phyloP scores from a whole-genome alignment of 139 green algal genomes.

The Chlorokybus atmophyticus region DNA sequence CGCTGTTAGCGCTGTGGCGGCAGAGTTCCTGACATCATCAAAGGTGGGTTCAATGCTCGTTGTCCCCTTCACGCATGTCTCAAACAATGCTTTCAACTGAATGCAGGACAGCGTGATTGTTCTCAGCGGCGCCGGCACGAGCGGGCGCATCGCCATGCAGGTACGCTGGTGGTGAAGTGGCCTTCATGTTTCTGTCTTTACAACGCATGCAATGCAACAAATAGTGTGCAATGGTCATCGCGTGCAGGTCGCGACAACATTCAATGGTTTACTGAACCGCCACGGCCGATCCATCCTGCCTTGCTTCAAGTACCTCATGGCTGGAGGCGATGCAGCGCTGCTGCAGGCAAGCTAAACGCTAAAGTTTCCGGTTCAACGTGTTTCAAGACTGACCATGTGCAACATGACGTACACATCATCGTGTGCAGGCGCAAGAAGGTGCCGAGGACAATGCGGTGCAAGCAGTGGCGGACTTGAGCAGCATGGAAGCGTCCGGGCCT shows the following conservation, averaged over 20 bases:
- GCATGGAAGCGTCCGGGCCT: neutral
- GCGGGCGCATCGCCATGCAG: slow-evolving; percentile 16
- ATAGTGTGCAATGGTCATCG: too few species aligned
- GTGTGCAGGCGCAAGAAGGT: slow-evolving; percentile 15
- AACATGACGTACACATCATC: too few species aligned
- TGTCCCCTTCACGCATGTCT: too few species aligned
- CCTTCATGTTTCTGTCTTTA: too few species aligned
- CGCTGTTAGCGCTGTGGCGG: too few species aligned
- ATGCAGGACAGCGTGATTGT: slow-evolving; percentile 17
- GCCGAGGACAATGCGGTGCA: slow-evolving; percentile 10
- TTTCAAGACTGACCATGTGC: too few species aligned
- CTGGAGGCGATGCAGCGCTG: slow-evolving; percentile 13
- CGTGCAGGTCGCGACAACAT: slow-evolving; percentile 1
- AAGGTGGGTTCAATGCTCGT: too few species aligned
- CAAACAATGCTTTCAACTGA: too few species aligned
- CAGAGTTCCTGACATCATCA: too few species aligned
- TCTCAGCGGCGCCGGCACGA: slow-evolving; percentile 17
- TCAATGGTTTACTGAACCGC: slow-evolving; percentile 16
- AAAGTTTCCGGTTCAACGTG: too few species aligned
- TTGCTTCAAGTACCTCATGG: slow-evolving; percentile 30
- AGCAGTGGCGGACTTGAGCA: slow-evolving; percentile 2
- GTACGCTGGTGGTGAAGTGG: too few species aligned
- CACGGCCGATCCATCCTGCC: slow-evolving; percentile 1
- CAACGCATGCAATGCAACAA: too few species aligned
- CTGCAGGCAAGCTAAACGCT: slow-evolving; percentile 12